Conservation (phyloP, 2,329 filamentous ascomycete species). For the Dothideomycetidae sp. region DNA sequence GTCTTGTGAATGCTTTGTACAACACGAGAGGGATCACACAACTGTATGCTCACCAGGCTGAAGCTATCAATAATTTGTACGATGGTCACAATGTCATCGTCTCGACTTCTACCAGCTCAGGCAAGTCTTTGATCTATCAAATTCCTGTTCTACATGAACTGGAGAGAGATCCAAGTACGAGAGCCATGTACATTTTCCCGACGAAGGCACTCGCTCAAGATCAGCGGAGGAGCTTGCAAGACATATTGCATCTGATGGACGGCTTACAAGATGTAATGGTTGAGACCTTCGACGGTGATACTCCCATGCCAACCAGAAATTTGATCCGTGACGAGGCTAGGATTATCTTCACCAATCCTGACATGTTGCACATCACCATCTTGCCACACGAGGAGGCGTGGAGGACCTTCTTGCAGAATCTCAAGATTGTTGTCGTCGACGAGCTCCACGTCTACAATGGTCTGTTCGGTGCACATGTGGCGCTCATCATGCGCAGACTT, state of each 20-base stretch:
- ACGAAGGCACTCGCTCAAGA: slow-evolving; percentile 95
- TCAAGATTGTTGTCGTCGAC: slow-evolving; percentile 71
- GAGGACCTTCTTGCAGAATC: slow-evolving; percentile 74
- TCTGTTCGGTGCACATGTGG: slow-evolving; percentile 82
- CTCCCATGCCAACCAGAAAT: slow-evolving; percentile 64
- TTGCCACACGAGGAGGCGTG: slow-evolving; percentile 82
- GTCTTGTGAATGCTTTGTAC: slow-evolving; percentile 88
- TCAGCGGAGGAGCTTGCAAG: slow-evolving; percentile 74
- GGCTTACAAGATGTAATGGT: slow-evolving; percentile 62
- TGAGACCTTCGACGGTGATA: slow-evolving; percentile 94
- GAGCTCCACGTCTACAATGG: slow-evolving; percentile 96
- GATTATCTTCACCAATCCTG: slow-evolving; percentile 94
- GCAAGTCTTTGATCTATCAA: slow-evolving; percentile 97
- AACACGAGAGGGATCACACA: slow-evolving; percentile 77
- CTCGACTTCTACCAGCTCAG: slow-evolving; percentile 87
- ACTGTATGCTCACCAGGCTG: slow-evolving; percentile 82
- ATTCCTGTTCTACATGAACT: slow-evolving; percentile 79
- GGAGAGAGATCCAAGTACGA: slow-evolving; percentile 58
- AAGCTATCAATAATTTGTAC: slow-evolving; percentile 79
- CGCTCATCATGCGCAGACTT: slow-evolving; percentile 83
- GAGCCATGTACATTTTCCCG: slow-evolving; percentile 96
- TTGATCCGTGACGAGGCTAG: slow-evolving; percentile 73
- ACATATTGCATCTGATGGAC: slow-evolving; percentile 68
- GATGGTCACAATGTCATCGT: slow-evolving; percentile 79
- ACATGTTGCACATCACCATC: slow-evolving; percentile 93